These are phyloP conservation scores for Microcyclospora tardicrescens DNA, from an alignment of 2,329 filamentous ascomycete species.

Conservation along the genomic window DNA sequence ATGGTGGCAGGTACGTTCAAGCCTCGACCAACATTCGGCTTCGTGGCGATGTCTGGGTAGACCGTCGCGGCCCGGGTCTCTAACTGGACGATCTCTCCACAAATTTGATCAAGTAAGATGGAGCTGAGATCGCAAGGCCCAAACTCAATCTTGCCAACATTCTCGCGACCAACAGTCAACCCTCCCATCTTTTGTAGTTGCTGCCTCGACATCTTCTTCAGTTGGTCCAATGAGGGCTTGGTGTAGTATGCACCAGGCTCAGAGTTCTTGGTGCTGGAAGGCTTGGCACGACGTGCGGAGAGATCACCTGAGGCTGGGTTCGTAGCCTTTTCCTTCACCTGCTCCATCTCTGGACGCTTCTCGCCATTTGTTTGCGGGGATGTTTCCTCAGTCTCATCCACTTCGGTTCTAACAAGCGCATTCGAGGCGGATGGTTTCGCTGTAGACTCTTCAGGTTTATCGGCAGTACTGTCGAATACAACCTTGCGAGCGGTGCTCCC, in stretches of 20 bases:
- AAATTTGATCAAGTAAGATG: conserved; percentile 69
- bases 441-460: conserved; percentile 32
- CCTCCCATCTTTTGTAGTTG: conserved; percentile 61
- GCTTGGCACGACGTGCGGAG: conserved; percentile 2
- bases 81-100: conserved; percentile 62
- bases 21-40: conserved; percentile 73
- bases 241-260: conserved; percentile 76
- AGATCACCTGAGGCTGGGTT: conserved; percentile 36
- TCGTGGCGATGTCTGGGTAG: conserved; percentile 61
- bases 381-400: conserved; percentile 35
- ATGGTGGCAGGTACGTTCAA: conserved; percentile 86
- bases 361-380: conserved; percentile 34
- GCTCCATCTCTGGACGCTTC: conserved; percentile 52
- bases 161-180: conserved; percentile 71
- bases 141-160: conserved; percentile 73
- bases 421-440: conserved; percentile 16
- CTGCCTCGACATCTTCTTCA: conserved; percentile 66
- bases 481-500: conserved; percentile 44
- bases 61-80: conserved; percentile 72
- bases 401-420: conserved; percentile 41
- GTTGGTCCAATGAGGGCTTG: conserved; percentile 58
- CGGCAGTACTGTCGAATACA: conserved; percentile 63
- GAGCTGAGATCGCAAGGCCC: conserved; percentile 57
- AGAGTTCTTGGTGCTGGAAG: conserved; percentile 3
- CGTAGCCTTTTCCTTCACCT: conserved; percentile 28